A percentile compares a stretch with the other conserved stretches of the same genome.
phyloP scores from a whole-genome alignment of 2,329 filamentous ascomycete genomes.

The Rasamsonia emersonii region DNA sequence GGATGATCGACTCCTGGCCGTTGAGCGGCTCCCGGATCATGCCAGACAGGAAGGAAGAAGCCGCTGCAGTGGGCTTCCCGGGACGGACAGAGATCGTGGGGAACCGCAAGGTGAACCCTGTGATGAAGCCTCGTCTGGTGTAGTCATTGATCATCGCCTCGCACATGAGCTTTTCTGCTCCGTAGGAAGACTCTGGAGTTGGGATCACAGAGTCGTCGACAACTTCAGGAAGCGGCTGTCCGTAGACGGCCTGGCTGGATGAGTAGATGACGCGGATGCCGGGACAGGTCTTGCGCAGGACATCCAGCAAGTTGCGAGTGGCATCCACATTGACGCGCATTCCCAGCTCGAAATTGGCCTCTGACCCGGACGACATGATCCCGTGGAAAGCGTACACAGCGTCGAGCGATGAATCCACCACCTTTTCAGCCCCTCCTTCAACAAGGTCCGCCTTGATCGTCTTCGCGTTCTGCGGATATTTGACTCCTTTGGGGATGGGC shows the following conservation, averaged over 20 bases:
- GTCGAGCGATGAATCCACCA: constrained; percentile 38
- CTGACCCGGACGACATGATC: constrained; percentile 58
- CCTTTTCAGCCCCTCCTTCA: constrained; percentile 24
- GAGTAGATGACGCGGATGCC: constrained; percentile 54
- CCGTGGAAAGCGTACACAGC: constrained; percentile 57
- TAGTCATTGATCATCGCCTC: constrained; percentile 57
- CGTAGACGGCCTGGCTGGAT: constrained; percentile 56
- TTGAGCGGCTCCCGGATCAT: constrained; percentile 57
- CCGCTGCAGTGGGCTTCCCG: constrained; percentile 51
- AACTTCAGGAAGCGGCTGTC: constrained; percentile 45
- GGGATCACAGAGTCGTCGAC: constrained; percentile 46
- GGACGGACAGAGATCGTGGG: constrained; percentile 55
- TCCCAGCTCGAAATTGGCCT: constrained; percentile 53
- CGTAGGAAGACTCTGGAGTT: constrained; percentile 55
- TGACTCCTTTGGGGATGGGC: constrained; percentile 40
- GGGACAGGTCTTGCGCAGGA: constrained; percentile 41
- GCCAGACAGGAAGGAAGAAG: constrained; percentile 54
- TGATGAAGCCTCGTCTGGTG: constrained; percentile 50
- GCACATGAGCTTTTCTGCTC: constrained; percentile 54
- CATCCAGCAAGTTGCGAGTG: constrained; percentile 47
- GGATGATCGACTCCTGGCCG: constrained; percentile 45
- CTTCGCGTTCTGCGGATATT: constrained; percentile 43
- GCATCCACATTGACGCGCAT: constrained; percentile 55
- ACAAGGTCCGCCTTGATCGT: constrained; percentile 47
- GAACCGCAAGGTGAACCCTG: constrained; percentile 51